Evolutionary conservation across 176 grass and related monocot genomes (phyloP), one percentile per base, ranked within the genome.

Genomic region (Eleusine coracana): DNA sequence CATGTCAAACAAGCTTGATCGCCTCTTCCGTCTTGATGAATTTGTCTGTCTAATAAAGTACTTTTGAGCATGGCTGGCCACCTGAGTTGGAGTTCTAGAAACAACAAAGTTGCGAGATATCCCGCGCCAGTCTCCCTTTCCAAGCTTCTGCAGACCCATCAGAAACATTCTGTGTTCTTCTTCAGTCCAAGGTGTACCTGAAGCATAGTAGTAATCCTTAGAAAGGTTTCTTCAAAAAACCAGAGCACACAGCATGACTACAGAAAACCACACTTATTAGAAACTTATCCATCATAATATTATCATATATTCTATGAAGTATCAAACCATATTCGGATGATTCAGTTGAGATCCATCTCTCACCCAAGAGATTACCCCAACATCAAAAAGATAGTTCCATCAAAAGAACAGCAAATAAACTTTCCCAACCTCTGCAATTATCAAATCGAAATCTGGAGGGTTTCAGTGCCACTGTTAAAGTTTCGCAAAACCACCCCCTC

Each of bases 31-130:
- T 65, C 90, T 94, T 18, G 90, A 91, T 41, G 89, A 83, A 68
- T 98, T 98, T 77, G 82, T 89, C 77, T 91, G 95, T 74, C 95
- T 88, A 42, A 98, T 90, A 62, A 98, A 98, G 63, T 98, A 93
- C 72, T 95, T 98, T 70, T 98, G 92, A 62, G 95, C 95, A 89
- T 98, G 95, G 79, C 95, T 98, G 58, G 95, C 95, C 59, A 98
- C 95, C 68, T 98, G 95, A 82, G 95, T 98, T 12, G 95, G 92
- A 17, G 92, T 98, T 72, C 88, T 89, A 38, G 95, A 93, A 55
- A 93, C 74, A 34, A 98, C 95, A 70, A 88, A 98, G 46, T 89
- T 98, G 20, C 92, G 84, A 23, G 92, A 84, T 80, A 98, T 98
- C 28, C 95, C 92, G 16, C 95, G 95, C 92, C 95, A 98, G 11